phyloP scores from a whole-genome alignment of 768 basidiomycete species.

The Clitopilus hobsonii region DNA sequence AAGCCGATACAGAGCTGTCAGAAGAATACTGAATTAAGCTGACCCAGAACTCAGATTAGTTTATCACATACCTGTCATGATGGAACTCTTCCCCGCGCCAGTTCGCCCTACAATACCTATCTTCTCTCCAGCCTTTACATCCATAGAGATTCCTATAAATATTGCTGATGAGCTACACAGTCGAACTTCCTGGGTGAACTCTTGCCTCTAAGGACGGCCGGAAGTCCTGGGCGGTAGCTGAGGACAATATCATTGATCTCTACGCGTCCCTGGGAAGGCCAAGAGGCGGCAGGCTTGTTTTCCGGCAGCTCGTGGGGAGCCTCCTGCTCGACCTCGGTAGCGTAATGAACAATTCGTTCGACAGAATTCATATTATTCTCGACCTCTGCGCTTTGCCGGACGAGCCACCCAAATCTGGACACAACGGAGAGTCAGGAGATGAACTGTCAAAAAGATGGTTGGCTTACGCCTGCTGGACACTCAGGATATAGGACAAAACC shows the following conservation, averaged over 20 bases:
- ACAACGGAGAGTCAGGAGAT: slow-evolving; percentile 3
- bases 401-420: slow-evolving; percentile 66
- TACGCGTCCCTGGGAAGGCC: slow-evolving; percentile 75
- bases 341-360: slow-evolving; percentile 81
- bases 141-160: slow-evolving; percentile 48
- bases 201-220: slow-evolving; percentile 73
- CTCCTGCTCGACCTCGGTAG: slow-evolving; percentile 77
- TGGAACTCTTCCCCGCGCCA: slow-evolving; percentile 85
- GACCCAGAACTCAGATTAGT: not conserved
- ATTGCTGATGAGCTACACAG: not conserved
- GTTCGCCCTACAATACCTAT: slow-evolving; percentile 89
- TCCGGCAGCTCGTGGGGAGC: slow-evolving; percentile 63
- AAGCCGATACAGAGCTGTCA: slow-evolving; percentile 68
- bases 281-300: slow-evolving; percentile 51
- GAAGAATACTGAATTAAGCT: not conserved
- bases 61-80: slow-evolving; percentile 61
- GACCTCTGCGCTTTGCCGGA: slow-evolving; percentile 76
- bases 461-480: slow-evolving; percentile 62
- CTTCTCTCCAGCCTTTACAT: slow-evolving; percentile 74
- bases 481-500: slow-evolving; percentile 74
- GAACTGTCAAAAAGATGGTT: not conserved
- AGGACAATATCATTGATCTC: slow-evolving; percentile 74
- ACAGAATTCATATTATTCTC: slow-evolving; percentile 96
- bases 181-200: not conserved
- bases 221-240: slow-evolving; percentile 84